Percentiles rank a stretch among this genome's conserved stretches.
Conservation (phyloP, 805 yeast species). For the Cephaloascus fragrans region DNA sequence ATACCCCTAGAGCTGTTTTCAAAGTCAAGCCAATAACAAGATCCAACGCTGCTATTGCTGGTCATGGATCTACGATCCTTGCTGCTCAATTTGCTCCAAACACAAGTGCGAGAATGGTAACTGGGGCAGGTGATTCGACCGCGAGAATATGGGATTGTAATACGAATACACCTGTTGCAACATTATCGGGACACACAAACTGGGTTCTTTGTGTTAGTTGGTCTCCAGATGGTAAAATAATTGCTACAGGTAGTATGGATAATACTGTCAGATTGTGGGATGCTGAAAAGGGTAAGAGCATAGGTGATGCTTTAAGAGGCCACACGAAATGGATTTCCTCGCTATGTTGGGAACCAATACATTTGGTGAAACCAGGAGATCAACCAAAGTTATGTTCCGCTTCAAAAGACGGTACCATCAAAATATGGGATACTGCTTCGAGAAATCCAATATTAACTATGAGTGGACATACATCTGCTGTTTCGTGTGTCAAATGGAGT, state of each 20-base stretch:
- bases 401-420: constrained; percentile 85
- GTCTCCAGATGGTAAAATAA: constrained; percentile 83
- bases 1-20: constrained; percentile 92
- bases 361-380: constrained; percentile 57
- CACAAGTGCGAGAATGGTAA: constrained; percentile 74
- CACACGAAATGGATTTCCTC: constrained; percentile 88
- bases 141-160: constrained; percentile 97
- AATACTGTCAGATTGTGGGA: constrained; percentile 86
- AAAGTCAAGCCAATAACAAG: constrained; percentile 87
- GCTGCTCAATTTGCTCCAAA: constrained; percentile 92
- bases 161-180: constrained; percentile 82
- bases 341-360: constrained; percentile 90
- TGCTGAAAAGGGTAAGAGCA: constrained; percentile 55
- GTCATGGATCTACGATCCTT: constrained; percentile 89
- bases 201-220: constrained; percentile 92
- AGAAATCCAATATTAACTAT: constrained; percentile 60
- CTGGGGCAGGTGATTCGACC: constrained; percentile 95
- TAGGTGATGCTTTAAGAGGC: constrained; percentile 70
- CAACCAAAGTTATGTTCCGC: constrained; percentile 71
- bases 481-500: constrained; percentile 96
- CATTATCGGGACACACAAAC: constrained; percentile 76
- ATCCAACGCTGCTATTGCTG: constrained; percentile 85
- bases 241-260: constrained; percentile 97
- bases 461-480: constrained; percentile 83
- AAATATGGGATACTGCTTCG: constrained; percentile 78